Evolutionary conservation across 192 early-diverging fungal species (phyloP).

Genomic region (Podila epigama): DNA sequence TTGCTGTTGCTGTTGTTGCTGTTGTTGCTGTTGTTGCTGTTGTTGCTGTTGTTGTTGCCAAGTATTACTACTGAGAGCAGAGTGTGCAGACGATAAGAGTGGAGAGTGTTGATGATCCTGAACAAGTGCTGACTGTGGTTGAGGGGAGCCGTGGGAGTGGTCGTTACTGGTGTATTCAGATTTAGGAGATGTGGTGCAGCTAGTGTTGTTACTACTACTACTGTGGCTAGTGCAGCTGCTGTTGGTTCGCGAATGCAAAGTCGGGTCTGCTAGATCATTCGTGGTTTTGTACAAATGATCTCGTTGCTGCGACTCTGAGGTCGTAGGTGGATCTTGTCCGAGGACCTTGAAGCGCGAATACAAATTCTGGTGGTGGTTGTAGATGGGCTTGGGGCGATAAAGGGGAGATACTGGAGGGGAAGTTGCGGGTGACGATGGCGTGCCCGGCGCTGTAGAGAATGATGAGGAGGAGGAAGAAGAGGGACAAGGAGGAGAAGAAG

Average conservation of each 20-base stretch:
- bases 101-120: not conserved
- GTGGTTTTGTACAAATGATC: slow-evolving; percentile 3
- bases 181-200: no score
- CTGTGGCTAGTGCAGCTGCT: not conserved
- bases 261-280: not conserved
- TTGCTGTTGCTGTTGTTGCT: not conserved
- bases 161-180: no score
- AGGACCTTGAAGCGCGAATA: not conserved
- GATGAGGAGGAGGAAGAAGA: not conserved
- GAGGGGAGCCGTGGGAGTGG: no score
- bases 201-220: not conserved
- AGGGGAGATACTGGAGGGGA: not conserved
- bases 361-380: not conserved
- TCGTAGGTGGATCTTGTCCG: no score
- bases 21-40: slow-evolving; percentile 9
- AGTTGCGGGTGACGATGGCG: not conserved
- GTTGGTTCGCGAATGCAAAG: not conserved
- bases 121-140: no score
- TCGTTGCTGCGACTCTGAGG: not conserved
- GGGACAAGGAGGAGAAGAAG: not conserved
- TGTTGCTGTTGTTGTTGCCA: not conserved
- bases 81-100: not conserved
- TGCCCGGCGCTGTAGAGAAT: not conserved
- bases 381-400: not conserved
- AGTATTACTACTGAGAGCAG: no score